A percentile compares a stretch with the other conserved stretches of the same genome.
These are phyloP conservation scores for Heracleum sosnowskyi DNA, from an alignment of 129 eudicot genomes.

Conservation along the genomic window DNA sequence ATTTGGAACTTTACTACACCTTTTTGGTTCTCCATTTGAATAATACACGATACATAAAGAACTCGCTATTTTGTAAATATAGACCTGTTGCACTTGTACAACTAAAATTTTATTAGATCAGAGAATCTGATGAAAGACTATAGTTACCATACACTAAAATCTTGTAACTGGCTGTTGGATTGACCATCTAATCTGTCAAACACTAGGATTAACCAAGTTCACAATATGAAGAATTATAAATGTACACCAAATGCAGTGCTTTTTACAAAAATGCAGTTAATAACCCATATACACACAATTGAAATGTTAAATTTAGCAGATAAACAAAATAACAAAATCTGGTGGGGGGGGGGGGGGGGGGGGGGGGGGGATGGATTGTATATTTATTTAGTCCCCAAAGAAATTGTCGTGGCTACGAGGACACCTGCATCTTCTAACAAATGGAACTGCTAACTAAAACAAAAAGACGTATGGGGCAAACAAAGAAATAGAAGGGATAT, in stretches of 20 bases:
- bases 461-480: constrained; percentile 7
- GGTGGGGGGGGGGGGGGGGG: constrained; percentile 1
- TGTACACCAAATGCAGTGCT: neutral
- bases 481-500: neutral
- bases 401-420: constrained; percentile 3
- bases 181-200: neutral
- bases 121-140: neutral
- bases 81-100: neutral
- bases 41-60: neutral
- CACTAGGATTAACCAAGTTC: neutral
- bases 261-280: neutral
- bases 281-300: constrained; percentile 17
- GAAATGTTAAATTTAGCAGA: constrained; percentile 1
- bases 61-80: neutral
- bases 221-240: neutral
- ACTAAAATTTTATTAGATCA: neutral
- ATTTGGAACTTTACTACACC: neutral
- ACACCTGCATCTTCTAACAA: constrained; percentile 10
- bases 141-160: neutral
- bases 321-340: neutral
- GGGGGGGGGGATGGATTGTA: constrained; percentile 11
- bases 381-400: constrained; percentile 9
- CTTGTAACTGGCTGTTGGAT: neutral
- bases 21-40: neutral
- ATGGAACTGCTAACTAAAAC: constrained; percentile 18